These are phyloP conservation scores for Epichloe scottii DNA, from an alignment of 2,329 filamentous ascomycete genomes.

Conservation along the genomic window DNA sequence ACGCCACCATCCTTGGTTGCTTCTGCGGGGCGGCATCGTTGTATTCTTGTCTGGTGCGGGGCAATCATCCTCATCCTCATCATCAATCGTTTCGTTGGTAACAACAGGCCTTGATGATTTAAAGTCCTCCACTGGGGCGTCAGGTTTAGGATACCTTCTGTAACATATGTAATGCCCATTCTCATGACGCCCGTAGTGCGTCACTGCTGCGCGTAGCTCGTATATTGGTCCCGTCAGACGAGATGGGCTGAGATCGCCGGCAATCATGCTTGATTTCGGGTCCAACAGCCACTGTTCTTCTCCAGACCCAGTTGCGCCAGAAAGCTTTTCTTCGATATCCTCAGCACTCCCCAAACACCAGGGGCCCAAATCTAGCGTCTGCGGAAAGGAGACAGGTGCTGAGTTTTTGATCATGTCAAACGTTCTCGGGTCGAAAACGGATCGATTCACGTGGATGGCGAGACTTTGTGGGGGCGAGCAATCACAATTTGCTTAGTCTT, in stretches of 20 bases:
- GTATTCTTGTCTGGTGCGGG: conserved; percentile 3
- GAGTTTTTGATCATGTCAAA: conserved; percentile 74
- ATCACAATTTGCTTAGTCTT: conserved; percentile 87
- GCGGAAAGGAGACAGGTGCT: conserved; percentile 66
- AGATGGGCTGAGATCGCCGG: conserved; percentile 37
- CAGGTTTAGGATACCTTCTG: conserved; percentile 47
- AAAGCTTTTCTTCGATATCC: conserved; percentile 5
- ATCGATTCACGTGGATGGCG: conserved; percentile 81
- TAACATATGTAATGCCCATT: conserved; percentile 96
- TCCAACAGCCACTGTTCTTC: conserved; percentile 60
- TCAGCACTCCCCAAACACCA: conserved; percentile 64
- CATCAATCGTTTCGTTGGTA: conserved; percentile 2
- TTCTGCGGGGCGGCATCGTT: conserved; percentile 2
- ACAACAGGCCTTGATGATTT: background rate
- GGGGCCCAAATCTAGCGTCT: conserved; percentile 59
- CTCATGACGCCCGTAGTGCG: conserved; percentile 82
- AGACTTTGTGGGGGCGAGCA: conserved; percentile 71
- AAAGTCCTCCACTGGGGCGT: background rate
- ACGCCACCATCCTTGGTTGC: conserved; percentile 63
- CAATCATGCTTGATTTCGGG: conserved; percentile 62
- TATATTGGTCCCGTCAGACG: conserved; percentile 51
- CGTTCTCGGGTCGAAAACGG: conserved; percentile 75
- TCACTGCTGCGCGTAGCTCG: conserved; percentile 70
- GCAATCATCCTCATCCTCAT: conserved; percentile 6
- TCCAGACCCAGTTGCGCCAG: conserved; percentile 11